Percentiles rank a stretch among this genome's conserved stretches.
Conservation (phyloP, 768 basidiomycete genomes). For the Myochromella boudieri region DNA sequence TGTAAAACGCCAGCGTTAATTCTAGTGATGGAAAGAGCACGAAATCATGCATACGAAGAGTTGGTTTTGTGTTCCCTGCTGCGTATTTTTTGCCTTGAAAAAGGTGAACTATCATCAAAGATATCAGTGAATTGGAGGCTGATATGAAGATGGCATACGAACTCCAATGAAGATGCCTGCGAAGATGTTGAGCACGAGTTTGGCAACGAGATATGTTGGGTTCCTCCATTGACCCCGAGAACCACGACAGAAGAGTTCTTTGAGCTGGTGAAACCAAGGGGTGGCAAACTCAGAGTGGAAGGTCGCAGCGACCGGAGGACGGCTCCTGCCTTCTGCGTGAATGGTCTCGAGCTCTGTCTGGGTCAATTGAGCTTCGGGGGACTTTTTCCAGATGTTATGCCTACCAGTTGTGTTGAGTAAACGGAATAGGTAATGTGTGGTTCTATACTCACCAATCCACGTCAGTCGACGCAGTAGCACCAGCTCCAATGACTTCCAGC, state of each 20-base stretch:
- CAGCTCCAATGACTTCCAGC: conserved; percentile 74
- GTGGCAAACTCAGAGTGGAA: conserved; percentile 49
- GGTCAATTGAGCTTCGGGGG: conserved; percentile 33
- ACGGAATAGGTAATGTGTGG: neutral
- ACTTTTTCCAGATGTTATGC: conserved; percentile 42
- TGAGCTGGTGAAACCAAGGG: conserved; percentile 49
- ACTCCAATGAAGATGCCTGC: conserved; percentile 55
- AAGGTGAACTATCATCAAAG: conserved; percentile 51
- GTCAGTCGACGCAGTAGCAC: conserved; percentile 52
- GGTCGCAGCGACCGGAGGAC: conserved; percentile 35
- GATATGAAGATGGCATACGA: conserved; percentile 19
- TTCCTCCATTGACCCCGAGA: conserved; percentile 51
- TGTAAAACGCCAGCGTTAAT: conserved; percentile 15
- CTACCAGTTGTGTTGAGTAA: conserved; percentile 2
- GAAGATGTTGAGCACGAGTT: conserved; percentile 53
- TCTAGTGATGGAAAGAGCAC: neutral
- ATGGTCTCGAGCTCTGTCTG: conserved; percentile 44
- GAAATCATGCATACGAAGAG: conserved; percentile 49
- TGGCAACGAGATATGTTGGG: conserved; percentile 61
- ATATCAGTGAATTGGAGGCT: conserved; percentile 9
- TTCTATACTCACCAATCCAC: conserved; percentile 54
- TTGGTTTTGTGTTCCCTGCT: conserved; percentile 63
- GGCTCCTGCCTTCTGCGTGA: conserved; percentile 48
- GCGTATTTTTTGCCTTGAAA: conserved; percentile 51
- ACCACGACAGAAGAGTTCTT: conserved; percentile 43